Evolutionary conservation across 1,284 basidiomycete species (phyloP), one percentile per base, ranked within the genome.

Genomic region (Schizophyllum commune): DNA sequence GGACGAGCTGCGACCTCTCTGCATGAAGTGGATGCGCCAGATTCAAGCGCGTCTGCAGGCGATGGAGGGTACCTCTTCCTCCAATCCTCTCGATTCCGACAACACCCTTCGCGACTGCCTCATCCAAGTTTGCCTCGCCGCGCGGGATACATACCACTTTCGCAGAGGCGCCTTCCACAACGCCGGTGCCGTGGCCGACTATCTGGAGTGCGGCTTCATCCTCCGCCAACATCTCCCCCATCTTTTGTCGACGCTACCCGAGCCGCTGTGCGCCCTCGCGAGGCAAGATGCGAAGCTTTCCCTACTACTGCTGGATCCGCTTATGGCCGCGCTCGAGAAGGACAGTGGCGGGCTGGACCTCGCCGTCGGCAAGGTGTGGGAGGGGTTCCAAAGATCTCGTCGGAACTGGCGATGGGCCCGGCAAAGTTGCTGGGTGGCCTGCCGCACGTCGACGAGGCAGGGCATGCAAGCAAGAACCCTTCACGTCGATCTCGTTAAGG

Each of bases 401-500:
- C 15, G 6, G 53, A 5, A 27, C 11, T 63, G 62, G 62, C 56
- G 21, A 79, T 5, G 64, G 57, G 0, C 72, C 66, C 32, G 55
- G 52, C 17, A 72, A 70, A 5, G 64, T 68, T 1, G 21, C 62
- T 5, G 34, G 63, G 57, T 61, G 20, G 51, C 58, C 52, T 55
- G 58, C 9, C 32, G 15, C 17, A 58, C 57, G 3, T 34, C 57
- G 11, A 57, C 55, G 21, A 22, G 20, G 13, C 55, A 32, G 11
- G 56, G 65, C 4, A 27, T 27, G 27, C 27, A 27, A 27, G 27
- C 27, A 27, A 70, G 73, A 32, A 27, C 11, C 5, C 68, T 83
- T 0, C 71, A 77, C 60, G 64, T 77, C 17, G 73, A 83, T 60
- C 52, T 81, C 1, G 62, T 81, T 5, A 66, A 73, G 39, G 81